Base-by-base conservation (phyloP, 208 protist species). In the Crithidia bombi region DNA sequence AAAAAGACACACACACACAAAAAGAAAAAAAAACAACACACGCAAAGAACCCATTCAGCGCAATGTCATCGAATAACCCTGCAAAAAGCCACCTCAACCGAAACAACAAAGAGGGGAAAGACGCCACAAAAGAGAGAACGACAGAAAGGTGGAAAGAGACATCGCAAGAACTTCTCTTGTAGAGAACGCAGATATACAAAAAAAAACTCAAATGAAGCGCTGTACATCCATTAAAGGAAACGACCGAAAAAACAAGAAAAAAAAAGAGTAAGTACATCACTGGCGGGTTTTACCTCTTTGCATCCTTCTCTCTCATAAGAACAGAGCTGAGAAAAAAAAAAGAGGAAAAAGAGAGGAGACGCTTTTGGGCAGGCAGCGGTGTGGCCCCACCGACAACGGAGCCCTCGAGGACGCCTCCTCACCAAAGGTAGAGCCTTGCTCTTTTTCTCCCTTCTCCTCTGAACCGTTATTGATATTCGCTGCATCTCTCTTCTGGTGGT, bases 81-180 rank as follows among this genome's bases (percentile, higher is more conserved):
- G 12, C 12, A 41, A 12, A 6, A 41, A 41, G 12, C 36, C 12
- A 41, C 36, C 9, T 41, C 36, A 41, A n/a, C 36, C 12, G 36
- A 41, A 41, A 41, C 36, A 41, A 41, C 36, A 44, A 54, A 36
- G 41, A 36, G 7, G 12, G 23, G 19, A 52, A 30, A 43, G 0
- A 52, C 6, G 28, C 5, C 23, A 32, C 5, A 0, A 68, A 58
- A 57, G 49, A 58, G 36, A 56, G 19, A 11, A 49, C 14, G 36
- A 39, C 5, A 54, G 17, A 7, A 64, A 68, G 30, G 49, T 47
- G 41, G 36, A 64, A 73, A 58, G 67, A 73, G 28, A 47, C 43
- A 59, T 44, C 25, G 30, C 36, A 47, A 14, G 23, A n/a, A 63
- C 19, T 15, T 10, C 38, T n/a, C n/a, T n/a, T n/a, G 30, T 43